A percentile compares a stretch with the other conserved stretches of the same genome.
phyloP scores from a whole-genome alignment of 2,329 filamentous ascomycete species.

The Colletotrichum musae region DNA sequence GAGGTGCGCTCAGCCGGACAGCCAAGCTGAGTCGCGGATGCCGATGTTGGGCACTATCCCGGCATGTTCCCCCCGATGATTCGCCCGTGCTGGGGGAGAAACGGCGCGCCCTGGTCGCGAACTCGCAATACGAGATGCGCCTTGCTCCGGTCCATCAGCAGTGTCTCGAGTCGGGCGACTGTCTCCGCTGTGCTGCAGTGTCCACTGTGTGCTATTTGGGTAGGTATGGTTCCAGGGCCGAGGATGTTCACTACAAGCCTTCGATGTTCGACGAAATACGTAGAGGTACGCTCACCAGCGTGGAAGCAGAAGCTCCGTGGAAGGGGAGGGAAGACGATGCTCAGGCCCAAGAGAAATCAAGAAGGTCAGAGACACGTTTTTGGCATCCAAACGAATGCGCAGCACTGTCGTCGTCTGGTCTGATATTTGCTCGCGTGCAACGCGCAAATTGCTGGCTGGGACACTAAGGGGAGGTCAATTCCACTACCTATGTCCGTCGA shows the following conservation, averaged over 20 bases:
- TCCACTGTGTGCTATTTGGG: neutral
- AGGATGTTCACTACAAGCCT: neutral
- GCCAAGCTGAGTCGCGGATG: constrained; percentile 23
- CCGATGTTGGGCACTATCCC: constrained; percentile 17
- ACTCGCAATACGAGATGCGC: constrained; percentile 25
- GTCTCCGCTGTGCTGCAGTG: neutral
- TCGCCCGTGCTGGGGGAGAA: constrained; percentile 7
- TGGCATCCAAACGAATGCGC: constrained; percentile 17
- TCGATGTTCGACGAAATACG: neutral
- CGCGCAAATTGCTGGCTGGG: constrained; percentile 38
- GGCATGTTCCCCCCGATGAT: constrained; percentile 11
- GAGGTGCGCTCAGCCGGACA: constrained; percentile 28
- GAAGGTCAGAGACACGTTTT: neutral
- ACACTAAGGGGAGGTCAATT: constrained; percentile 37
- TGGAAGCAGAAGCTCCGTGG: constrained; percentile 9
- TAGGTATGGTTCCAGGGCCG: no score
- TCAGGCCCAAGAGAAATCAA: neutral
- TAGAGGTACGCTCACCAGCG: constrained; percentile 1
- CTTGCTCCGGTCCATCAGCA: neutral
- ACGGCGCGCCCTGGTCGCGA: constrained; percentile 13
- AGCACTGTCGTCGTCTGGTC: constrained; percentile 23
- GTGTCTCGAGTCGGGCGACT: constrained; percentile 8
- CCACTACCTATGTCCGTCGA: neutral
- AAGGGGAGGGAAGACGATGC: constrained; percentile 10
- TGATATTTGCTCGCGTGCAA: constrained; percentile 26